Percentiles rank a stretch among this genome's conserved stretches.
These are phyloP conservation scores for Violaceomyces palustris DNA, from an alignment of 1,284 basidiomycete species.

Conservation along the genomic window DNA sequence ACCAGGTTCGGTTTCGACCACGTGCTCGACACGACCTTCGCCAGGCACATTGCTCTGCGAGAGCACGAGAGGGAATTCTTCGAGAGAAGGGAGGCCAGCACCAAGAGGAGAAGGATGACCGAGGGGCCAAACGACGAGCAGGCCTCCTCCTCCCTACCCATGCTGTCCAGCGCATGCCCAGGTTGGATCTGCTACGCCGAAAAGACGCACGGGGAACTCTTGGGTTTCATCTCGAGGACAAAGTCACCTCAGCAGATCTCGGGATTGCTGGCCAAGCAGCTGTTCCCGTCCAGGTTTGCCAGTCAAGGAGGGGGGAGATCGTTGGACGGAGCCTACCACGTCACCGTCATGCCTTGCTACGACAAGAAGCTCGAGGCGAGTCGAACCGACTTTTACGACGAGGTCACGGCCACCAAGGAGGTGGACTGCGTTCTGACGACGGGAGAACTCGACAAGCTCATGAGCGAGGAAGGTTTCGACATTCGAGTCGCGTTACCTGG, in stretches of 20 bases:
- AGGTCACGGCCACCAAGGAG: constrained; percentile 61
- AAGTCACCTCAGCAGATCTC: constrained; percentile 92
- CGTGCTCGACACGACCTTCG: constrained; percentile 91
- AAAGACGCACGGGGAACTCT: constrained; percentile 84
- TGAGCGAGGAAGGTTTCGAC: constrained; percentile 77
- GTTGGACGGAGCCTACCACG: no score
- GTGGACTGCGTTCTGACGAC: constrained; percentile 98
- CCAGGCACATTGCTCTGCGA: constrained; percentile 74
- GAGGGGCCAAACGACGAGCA: constrained; percentile 1
- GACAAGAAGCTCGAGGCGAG: constrained; percentile 99
- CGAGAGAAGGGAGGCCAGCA: constrained; percentile 19
- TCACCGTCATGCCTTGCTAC: constrained; percentile 97
- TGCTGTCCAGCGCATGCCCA: constrained; percentile 92
- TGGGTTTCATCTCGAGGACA: constrained; percentile 80
- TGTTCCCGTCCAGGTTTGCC: constrained; percentile 56
- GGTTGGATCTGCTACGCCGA: constrained; percentile 99
- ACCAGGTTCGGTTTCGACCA: constrained; percentile 63
- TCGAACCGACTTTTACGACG: constrained; percentile 55
- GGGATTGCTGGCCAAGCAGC: constrained; percentile 88
- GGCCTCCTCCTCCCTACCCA: constrained; percentile 61
- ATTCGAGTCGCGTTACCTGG: constrained; percentile 60
- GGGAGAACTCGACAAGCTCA: constrained; percentile 82
- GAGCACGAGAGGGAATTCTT: constrained; percentile 78
- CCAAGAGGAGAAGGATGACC: constrained; percentile 3
- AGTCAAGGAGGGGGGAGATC: neutral